Base-by-base conservation (phyloP, 2,329 filamentous ascomycete species). In the Aspergillus tamarii region DNA sequence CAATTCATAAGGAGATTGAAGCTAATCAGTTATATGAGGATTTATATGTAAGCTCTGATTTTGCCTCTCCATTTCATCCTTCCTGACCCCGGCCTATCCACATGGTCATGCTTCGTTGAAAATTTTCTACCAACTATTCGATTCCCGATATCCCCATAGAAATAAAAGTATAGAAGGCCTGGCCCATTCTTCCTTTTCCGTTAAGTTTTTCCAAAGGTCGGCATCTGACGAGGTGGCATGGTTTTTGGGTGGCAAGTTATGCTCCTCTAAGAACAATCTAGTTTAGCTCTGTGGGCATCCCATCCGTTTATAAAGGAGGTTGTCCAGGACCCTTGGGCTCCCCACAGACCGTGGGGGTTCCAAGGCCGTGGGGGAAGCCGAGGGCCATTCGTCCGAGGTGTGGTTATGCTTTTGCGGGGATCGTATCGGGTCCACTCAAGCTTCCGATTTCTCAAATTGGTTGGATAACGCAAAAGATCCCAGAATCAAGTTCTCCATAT, bases 321-420 rank as follows among this genome's bases (percentile, higher is more conserved):
- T 10, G 48, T 52, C 19, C 28, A 52, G 28, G 6, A 14, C 26
- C 19, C 19, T 48, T 36, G 6, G 52, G 16, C 32, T 36, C 52
- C 50, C 52, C 52, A 55, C 52, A 39, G 21, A 41, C 52, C 52
- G 52, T 55, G 52, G 52, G 52, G 52, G 52, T 39, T 8, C 5
- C 14, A 16, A 6, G 11, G n/a, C 11, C 52, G 52, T 55, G 52
- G 52, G 52, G 52, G 48, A 32, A 52, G 23, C 52, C 52, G 52
- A 36, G 32, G 52, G 32, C n/a, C 32, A 55, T 55, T 55, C 21
- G 30, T 4, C 34, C 34, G 23, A 14, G 1, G 32, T 21, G 23
- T 23, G 7, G 16, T 55, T 55, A 39, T 9, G n/a, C 32, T 55
- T 55, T 52, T 39, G 32, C 32, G 52, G 52, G 52, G 52, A 36